Evolutionary conservation across 495 filamentous ascomycete species (phyloP).

Genomic region (Alectoria sarmentosa): DNA sequence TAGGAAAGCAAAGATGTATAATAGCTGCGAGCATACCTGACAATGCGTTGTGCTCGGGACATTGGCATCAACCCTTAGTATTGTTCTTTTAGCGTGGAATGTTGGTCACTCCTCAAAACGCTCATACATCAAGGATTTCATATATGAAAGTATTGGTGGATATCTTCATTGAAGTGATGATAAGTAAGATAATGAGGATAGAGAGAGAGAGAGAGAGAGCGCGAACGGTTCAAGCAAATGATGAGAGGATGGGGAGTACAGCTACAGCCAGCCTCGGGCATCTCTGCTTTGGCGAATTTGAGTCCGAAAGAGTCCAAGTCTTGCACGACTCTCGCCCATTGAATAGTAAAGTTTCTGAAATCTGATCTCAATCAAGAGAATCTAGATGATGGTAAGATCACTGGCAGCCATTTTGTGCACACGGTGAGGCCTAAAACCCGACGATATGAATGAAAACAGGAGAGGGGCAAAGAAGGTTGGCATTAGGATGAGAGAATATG

Average conservation of each 20-base stretch:
- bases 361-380: not conserved
- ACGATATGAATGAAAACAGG: not conserved
- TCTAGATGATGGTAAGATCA: not conserved
- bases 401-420: not conserved
- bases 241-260: not conserved
- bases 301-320: not conserved
- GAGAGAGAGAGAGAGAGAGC: not conserved
- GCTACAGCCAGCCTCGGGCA: not conserved
- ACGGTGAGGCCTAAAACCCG: not conserved
- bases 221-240: not conserved
- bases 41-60: constrained; percentile 16
- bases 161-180: not conserved
- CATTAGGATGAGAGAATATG: not conserved
- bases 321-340: not conserved
- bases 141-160: not conserved
- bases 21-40: constrained; percentile 20
- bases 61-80: constrained; percentile 25
- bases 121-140: not conserved
- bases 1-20: constrained; percentile 4
- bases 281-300: not conserved
- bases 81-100: constrained; percentile 23
- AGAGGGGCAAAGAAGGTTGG: not conserved
- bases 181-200: not conserved
- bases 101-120: not conserved
- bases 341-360: not conserved